Evolutionary conservation across 73 alveolate genomes (phyloP).

Genomic region (Paramecium octaurelia): DNA sequence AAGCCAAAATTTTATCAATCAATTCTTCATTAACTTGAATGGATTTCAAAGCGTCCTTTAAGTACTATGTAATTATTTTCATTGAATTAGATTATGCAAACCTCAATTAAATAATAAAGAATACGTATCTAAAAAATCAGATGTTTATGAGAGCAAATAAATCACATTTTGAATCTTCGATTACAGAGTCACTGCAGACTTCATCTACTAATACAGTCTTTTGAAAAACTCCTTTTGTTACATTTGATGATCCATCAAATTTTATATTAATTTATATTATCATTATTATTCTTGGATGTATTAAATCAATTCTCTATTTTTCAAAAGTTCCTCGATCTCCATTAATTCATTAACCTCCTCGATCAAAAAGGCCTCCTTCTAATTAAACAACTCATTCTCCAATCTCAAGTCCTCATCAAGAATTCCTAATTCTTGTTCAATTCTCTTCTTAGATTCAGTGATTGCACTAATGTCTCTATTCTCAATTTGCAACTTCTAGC

Average conservation of each 20-base stretch:
- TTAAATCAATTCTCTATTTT: neutral
- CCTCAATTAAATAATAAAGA: neutral
- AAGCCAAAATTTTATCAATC: neutral
- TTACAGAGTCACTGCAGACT: neutral
- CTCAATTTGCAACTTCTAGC: neutral
- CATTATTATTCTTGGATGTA: neutral
- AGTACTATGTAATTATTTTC: neutral
- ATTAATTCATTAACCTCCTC: neutral
- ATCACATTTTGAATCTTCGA: neutral
- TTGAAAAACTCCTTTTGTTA: neutral
- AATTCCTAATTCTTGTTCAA: neutral
- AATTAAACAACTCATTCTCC: neutral
- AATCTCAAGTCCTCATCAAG: neutral
- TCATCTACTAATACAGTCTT: neutral
- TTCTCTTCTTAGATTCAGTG: neutral
- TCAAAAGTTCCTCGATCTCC: neutral
- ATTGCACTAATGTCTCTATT: neutral
- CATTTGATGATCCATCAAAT: neutral
- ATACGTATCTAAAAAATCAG: neutral
- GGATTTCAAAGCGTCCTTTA: constrained; percentile 17
- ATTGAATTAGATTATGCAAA: neutral
- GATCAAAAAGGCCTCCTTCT: neutral
- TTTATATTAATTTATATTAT: neutral
- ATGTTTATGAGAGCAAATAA: neutral
- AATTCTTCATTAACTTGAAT: neutral